A percentile compares a stretch with the other conserved stretches of the same genome.
Conservation (phyloP, 495 filamentous ascomycete genomes). For the Annulohypoxylon nitens region DNA sequence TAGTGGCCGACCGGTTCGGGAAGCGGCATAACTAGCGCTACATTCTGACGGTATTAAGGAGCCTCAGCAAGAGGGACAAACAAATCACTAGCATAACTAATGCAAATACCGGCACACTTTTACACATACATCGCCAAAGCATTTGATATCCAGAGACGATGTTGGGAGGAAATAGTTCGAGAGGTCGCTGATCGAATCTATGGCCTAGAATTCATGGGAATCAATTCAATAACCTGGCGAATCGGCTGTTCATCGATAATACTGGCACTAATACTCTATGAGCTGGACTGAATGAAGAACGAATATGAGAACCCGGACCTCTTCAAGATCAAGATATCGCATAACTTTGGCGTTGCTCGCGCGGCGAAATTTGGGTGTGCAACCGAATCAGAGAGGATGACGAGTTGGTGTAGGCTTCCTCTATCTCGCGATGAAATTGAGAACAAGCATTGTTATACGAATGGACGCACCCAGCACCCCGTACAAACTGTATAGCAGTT, state of each 20-base stretch:
- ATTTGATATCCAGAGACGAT: not conserved
- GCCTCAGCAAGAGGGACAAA: no score
- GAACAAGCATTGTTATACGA: not conserved
- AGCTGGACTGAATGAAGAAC: conserved; percentile 2
- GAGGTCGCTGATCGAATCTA: not conserved
- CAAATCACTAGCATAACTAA: no score
- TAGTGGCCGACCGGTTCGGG: conserved; percentile 11
- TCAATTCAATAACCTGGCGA: not conserved
- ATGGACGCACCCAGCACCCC: not conserved
- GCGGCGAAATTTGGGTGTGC: conserved; percentile 2
- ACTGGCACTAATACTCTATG: not conserved
- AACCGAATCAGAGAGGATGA: not conserved
- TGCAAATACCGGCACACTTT: not conserved
- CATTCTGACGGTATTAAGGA: not conserved
- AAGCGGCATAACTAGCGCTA: not conserved
- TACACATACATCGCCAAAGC: not conserved
- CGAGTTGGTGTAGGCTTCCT: not conserved
- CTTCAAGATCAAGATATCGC: not conserved
- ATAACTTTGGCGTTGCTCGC: not conserved
- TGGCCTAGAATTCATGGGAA: not conserved
- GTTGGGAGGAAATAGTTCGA: not conserved
- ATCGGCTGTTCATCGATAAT: not conserved
- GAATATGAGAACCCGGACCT: not conserved
- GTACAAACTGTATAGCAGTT: not conserved
- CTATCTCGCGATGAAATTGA: not conserved